Evolutionary conservation across 192 early-diverging fungal species (phyloP).

Genomic region (Backusella mclennaniae): DNA sequence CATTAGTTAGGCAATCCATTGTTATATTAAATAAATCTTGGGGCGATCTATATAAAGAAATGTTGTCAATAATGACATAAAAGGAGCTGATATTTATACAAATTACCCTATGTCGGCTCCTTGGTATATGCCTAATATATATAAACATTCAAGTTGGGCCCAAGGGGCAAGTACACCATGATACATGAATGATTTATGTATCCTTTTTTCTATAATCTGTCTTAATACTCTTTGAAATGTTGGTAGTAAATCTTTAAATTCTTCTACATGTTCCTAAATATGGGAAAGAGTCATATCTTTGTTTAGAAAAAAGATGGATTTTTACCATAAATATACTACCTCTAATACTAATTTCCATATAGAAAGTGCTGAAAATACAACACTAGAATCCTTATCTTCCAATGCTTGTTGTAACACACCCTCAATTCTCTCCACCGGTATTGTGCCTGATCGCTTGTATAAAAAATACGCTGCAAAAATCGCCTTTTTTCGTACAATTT

Average conservation of each 20-base stretch:
- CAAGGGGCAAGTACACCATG: slow-evolving; percentile 54
- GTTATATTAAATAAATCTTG: slow-evolving; percentile 5
- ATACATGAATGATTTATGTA: slow-evolving; percentile 48
- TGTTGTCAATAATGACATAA: background rate
- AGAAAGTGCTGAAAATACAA: slow-evolving; percentile 45
- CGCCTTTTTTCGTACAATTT: slow-evolving; percentile 52
- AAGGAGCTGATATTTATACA: background rate
- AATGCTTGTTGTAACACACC: slow-evolving; percentile 39
- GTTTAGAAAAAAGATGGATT: too few relatives aligned
- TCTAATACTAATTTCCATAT: slow-evolving; percentile 27
- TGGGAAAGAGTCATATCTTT: background rate
- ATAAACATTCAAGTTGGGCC: slow-evolving; percentile 52
- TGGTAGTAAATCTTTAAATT: slow-evolving; percentile 39
- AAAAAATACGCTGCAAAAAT: slow-evolving; percentile 42
- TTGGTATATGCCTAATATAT: slow-evolving; percentile 33
- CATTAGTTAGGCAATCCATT: slow-evolving; percentile 14
- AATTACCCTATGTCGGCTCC: slow-evolving; percentile 21
- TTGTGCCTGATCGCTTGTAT: slow-evolving; percentile 32
- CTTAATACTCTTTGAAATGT: slow-evolving; percentile 37
- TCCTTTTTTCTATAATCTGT: slow-evolving; percentile 46
- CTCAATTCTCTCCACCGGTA: slow-evolving; percentile 35
- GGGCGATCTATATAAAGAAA: slow-evolving; percentile 12
- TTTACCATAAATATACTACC: background rate
- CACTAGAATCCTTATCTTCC: slow-evolving; percentile 44
- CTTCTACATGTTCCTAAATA: slow-evolving; percentile 28